Evolutionary conservation across 169 alveolate genomes (phyloP), one percentile per base, ranked within the genome.

Genomic region (Plasmodium inui): DNA sequence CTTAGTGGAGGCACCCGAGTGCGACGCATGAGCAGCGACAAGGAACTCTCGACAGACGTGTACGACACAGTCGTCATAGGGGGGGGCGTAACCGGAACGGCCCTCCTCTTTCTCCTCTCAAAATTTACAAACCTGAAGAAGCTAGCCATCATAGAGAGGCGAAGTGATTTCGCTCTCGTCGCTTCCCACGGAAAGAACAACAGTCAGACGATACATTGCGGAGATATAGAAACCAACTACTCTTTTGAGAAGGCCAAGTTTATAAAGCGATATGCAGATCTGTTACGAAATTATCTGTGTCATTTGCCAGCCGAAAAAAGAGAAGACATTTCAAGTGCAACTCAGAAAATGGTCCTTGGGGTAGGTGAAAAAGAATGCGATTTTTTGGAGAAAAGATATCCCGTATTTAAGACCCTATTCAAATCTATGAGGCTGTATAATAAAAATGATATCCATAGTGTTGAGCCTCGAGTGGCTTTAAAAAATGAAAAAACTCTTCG

Each of bases 41-140:
- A 46, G 17, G 70, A 79, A 22, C 37, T 90, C 19, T 73, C 74
- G 1, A 85, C 92, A 30, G 95, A 95, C 14, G 95, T 95, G 26
- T 96, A 44, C 79, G 98, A 97, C 74, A 98, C 97, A 7, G 93
- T 96, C 34, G 94, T 97, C 39, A 96, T 97, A 39, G 98, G 98
- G 71, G 98, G 98, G 82, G 98, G 98, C 4, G 97, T 96, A 44
- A 94, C 98, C 1, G 98, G 98, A 22, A 97, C 98, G 22, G 97
- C 98, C 17, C 97, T 97, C 61, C 96, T 94, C 76, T 97, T 96
- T 90, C 95, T 96, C 70, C 95, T 97, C 26, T 95, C 98, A 12
- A 94, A 95, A 73, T 97, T 96, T 92, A 96, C 98, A 9, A 94
- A 97, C 74, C 73, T 97, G 83, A 95, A 95, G 86, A 88, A 95